These are phyloP conservation scores for Neotropicomus parvogracilis DNA, from an alignment of 1,284 basidiomycete species.

Conservation along the genomic window DNA sequence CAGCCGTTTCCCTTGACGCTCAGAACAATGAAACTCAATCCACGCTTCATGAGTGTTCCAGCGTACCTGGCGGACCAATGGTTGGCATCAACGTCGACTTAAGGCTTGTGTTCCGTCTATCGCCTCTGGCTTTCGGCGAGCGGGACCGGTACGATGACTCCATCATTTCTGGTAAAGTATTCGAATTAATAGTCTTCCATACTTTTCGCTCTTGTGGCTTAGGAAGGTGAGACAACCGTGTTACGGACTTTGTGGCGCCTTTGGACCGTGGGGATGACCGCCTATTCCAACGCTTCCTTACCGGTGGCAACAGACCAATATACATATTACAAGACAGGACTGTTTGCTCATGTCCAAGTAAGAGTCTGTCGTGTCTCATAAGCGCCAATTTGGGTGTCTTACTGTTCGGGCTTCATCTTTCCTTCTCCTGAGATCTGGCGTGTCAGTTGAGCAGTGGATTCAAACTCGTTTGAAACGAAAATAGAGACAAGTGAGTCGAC, in stretches of 20 bases:
- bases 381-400: not conserved
- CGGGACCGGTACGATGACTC: not conserved
- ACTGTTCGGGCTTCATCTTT: conserved; percentile 6
- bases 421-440: not conserved
- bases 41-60: not conserved
- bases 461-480: not conserved
- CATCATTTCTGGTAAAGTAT: not conserved
- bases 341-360: not conserved
- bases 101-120: not conserved
- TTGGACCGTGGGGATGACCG: not conserved
- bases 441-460: not conserved
- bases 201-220: not conserved
- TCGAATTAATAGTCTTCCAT: not conserved
- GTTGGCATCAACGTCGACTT: not conserved
- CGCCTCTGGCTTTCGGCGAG: not conserved
- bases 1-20: not conserved
- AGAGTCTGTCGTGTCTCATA: too few relatives aligned
- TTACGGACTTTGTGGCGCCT: not conserved
- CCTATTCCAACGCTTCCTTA: not conserved
- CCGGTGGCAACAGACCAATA: too few relatives aligned
- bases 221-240: not conserved
- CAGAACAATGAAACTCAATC: not conserved
- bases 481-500: not conserved
- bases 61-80: not conserved
- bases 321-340: too few relatives aligned